phyloP scores from a whole-genome alignment of 176 grass and related monocot species.

The Ampelocalamus luodianensis region DNA sequence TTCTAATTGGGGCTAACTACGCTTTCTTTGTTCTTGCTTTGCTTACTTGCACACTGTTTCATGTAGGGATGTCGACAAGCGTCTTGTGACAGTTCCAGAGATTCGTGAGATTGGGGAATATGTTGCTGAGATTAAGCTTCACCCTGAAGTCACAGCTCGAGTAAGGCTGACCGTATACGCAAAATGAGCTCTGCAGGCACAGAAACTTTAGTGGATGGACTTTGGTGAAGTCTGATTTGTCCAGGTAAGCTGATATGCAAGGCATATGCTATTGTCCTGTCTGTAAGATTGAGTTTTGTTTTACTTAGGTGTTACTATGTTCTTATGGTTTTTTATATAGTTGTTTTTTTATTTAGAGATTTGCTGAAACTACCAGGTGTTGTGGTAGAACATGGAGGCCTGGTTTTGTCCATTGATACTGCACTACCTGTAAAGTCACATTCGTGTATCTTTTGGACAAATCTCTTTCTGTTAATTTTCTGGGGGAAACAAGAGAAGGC shows the following conservation, averaged over 20 bases:
- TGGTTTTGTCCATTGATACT: background rate
- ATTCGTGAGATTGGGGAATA: conserved; percentile 91
- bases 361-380: conserved; percentile 21
- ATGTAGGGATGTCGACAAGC: conserved; percentile 74
- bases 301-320: background rate
- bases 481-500: background rate
- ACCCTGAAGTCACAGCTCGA: conserved; percentile 76
- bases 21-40: background rate
- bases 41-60: conserved; percentile 30
- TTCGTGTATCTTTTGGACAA: background rate
- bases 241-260: background rate
- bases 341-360: conserved; percentile 31
- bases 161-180: conserved; percentile 76
- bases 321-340: background rate
- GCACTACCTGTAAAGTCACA: conserved; percentile 35
- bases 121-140: conserved; percentile 84
- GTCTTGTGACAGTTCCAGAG: conserved; percentile 74
- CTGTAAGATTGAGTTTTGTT: background rate
- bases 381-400: background rate
- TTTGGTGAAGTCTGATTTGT: conserved; percentile 7
- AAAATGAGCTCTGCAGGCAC: conserved; percentile 46
- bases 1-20: background rate
- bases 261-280: background rate
- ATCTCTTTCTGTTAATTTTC: no score
- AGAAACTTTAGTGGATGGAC: background rate